Percentiles rank a stretch among this genome's conserved stretches.
Conservation (phyloP, 352 stramenopile species). For the Phytopythium chamaehyphon region DNA sequence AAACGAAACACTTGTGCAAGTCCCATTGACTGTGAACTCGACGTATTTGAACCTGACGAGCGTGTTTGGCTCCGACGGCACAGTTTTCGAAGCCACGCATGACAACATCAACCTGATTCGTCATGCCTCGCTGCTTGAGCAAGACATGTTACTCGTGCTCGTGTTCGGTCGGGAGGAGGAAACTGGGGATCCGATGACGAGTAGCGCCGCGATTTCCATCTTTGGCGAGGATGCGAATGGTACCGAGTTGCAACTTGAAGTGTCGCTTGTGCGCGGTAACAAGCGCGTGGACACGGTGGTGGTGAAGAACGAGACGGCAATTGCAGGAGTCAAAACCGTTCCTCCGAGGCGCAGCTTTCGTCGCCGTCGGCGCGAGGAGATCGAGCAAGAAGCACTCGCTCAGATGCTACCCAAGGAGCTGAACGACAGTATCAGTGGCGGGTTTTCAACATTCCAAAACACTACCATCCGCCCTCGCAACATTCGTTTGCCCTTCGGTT, state of each 20-base stretch:
- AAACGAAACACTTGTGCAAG: conserved; percentile 66
- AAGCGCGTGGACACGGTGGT: conserved; percentile 23
- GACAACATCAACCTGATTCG: conserved; percentile 69
- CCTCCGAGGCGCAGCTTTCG: background rate
- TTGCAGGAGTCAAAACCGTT: conserved; percentile 1
- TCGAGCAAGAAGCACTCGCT: background rate
- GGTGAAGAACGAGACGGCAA: conserved; percentile 7
- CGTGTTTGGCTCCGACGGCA: conserved; percentile 62
- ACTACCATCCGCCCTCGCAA: conserved; percentile 51
- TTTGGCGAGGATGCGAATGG: conserved; percentile 35
- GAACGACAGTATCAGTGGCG: conserved; percentile 14
- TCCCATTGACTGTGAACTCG: conserved; percentile 57
- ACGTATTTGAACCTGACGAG: conserved; percentile 63
- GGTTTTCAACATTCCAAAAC: conserved; percentile 63
- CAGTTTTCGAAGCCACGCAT: conserved; percentile 45
- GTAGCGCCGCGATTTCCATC: conserved; percentile 44
- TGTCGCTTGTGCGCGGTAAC: conserved; percentile 53
- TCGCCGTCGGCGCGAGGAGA: background rate
- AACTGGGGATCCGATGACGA: conserved; percentile 49
- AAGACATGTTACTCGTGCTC: conserved; percentile 69
- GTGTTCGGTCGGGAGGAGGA: conserved; percentile 73
- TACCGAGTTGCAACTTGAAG: conserved; percentile 33
- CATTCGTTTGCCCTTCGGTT: conserved; percentile 59
- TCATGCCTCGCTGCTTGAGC: conserved; percentile 68
- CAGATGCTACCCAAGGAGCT: background rate